Percentiles rank a stretch among this genome's conserved stretches.
Evolutionary conservation across 1,284 basidiomycete species (phyloP).

Genomic region (Ceratobasidium sp.): DNA sequence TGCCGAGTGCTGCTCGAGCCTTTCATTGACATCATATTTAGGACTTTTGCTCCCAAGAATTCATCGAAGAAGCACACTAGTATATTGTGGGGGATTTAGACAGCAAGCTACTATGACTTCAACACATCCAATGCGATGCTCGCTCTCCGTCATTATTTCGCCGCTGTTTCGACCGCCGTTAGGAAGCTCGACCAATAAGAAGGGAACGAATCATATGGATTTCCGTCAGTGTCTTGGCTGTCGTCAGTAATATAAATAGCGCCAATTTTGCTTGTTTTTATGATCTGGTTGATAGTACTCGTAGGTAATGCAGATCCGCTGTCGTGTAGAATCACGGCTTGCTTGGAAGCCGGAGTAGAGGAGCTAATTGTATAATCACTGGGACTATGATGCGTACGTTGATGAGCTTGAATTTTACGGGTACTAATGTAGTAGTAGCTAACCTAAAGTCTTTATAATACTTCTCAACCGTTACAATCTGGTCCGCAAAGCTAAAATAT

Average conservation of each 20-base stretch:
- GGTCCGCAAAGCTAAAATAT: slow-evolving; percentile 46
- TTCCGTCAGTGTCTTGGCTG: background rate
- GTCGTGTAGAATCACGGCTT: slow-evolving; percentile 47
- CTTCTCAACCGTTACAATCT: slow-evolving; percentile 46
- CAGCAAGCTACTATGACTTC: too few species aligned
- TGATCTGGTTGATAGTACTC: slow-evolving; percentile 51
- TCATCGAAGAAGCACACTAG: too few species aligned
- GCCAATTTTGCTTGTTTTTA: slow-evolving; percentile 50
- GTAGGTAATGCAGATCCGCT: slow-evolving; percentile 49
- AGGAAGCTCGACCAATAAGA: slow-evolving; percentile 25
- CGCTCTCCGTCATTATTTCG: slow-evolving; percentile 2
- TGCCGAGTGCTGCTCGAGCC: background rate
- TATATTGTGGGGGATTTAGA: background rate
- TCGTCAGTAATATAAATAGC: slow-evolving; percentile 54
- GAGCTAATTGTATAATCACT: slow-evolving; percentile 42
- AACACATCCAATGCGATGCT: too few species aligned
- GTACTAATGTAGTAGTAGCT: background rate
- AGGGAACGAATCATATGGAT: slow-evolving; percentile 29
- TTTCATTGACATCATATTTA: background rate
- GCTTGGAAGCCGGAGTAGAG: slow-evolving; percentile 46
- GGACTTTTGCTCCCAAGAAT: background rate
- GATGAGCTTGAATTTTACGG: background rate
- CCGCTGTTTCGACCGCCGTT: slow-evolving; percentile 21
- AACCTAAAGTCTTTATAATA: slow-evolving; percentile 46
- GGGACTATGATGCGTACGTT: background rate